These are phyloP conservation scores for Phalaenopsis equestris DNA, from an alignment of 106 monocot genomes.

Conservation along the genomic window DNA sequence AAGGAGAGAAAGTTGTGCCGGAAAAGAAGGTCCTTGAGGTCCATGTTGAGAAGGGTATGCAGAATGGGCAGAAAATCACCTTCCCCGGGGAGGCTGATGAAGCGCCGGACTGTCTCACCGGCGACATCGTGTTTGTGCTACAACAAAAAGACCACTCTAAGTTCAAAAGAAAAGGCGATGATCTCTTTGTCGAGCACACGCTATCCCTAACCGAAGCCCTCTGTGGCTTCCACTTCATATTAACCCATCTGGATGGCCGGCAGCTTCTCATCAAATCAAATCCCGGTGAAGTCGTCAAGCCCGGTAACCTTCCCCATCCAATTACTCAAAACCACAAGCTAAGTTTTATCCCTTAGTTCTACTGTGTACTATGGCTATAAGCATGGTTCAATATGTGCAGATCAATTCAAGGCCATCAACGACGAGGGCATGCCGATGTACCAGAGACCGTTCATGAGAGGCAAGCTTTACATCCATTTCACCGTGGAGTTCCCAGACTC, in stretches of 20 bases:
- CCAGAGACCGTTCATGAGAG: conserved; percentile 86
- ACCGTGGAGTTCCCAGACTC: conserved; percentile 80
- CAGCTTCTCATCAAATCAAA: conserved; percentile 87
- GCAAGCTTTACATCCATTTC: conserved; percentile 93
- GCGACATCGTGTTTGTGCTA: conserved; percentile 85
- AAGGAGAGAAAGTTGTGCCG: conserved; percentile 85
- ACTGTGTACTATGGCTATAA: not conserved
- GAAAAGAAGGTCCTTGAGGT: conserved; percentile 96
- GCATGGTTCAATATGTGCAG: conserved; percentile 14
- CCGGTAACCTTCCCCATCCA: conserved; percentile 24
- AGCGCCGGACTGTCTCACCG: conserved; percentile 80
- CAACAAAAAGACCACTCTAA: conserved; percentile 88
- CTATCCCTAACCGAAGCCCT: conserved; percentile 79
- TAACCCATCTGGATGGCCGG: conserved; percentile 79
- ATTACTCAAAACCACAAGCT: not conserved
- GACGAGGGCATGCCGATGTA: conserved; percentile 93
- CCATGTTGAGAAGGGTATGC: conserved; percentile 89
- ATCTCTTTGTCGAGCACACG: conserved; percentile 74
- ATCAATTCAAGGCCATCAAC: conserved; percentile 87
- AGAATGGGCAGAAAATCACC: conserved; percentile 79
- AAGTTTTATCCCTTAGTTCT: not conserved
- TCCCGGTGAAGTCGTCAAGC: conserved; percentile 88
- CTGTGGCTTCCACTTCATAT: conserved; percentile 87
- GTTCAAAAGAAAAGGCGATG: conserved; percentile 92
- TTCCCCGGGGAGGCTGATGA: conserved; percentile 97